phyloP scores from a whole-genome alignment of 306 rosid species.

The Citrullus amarus region DNA sequence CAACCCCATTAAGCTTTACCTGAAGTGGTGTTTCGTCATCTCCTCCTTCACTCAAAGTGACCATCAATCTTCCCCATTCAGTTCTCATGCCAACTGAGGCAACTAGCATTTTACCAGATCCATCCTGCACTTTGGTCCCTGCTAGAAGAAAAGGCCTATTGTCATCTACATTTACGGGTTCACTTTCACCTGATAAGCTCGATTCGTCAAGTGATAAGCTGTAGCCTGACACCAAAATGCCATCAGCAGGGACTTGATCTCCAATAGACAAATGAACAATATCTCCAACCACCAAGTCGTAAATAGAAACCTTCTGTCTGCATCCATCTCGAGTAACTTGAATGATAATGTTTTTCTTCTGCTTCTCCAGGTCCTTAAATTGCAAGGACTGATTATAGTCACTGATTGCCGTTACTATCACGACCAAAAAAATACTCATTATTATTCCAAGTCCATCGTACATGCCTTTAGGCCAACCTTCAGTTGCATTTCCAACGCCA shows the following conservation, averaged over 20 bases:
- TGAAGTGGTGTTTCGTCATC: conserved; percentile 89
- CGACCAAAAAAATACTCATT: conserved; percentile 53
- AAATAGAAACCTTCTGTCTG: conserved; percentile 59
- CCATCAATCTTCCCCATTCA: conserved; percentile 98
- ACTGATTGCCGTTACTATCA: conserved; percentile 68
- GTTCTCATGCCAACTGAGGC: conserved; percentile 82
- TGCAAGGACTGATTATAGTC: conserved; percentile 79
- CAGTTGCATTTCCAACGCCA: conserved; percentile 69
- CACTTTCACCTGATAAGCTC: conserved; percentile 85
- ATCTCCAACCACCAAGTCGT: conserved; percentile 78
- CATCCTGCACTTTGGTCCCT: conserved; percentile 82
- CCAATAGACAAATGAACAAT: conserved; percentile 67
- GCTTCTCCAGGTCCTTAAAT: conserved; percentile 73
- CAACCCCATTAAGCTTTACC: conserved; percentile 89
- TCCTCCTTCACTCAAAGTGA: conserved; percentile 69
- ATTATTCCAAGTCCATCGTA: conserved; percentile 87
- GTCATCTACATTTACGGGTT: conserved; percentile 32
- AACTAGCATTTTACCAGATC: conserved; percentile 76
- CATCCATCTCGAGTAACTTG: conserved; percentile 69
- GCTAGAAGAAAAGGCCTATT: conserved; percentile 49
- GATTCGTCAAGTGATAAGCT: conserved; percentile 68
- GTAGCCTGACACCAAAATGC: conserved; percentile 56
- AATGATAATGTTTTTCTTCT: conserved; percentile 59
- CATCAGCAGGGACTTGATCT: conserved; percentile 83
- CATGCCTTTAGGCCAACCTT: conserved; percentile 81